Evolutionary conservation across 164 flowering plant species (phyloP), one percentile per base, ranked within the genome.

Genomic region (Malania oleifera): DNA sequence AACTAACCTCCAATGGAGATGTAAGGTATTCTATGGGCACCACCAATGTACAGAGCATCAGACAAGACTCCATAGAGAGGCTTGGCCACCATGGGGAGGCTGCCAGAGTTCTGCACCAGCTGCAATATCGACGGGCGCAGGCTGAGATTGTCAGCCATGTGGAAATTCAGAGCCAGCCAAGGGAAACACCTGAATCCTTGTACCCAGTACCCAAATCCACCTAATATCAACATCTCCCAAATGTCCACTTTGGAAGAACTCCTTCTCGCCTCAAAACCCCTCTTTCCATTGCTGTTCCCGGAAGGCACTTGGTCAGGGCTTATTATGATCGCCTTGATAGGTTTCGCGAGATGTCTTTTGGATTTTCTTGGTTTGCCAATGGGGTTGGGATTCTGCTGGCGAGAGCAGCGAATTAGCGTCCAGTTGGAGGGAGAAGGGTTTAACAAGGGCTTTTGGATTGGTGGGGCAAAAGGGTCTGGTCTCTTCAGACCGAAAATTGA

Each of bases 101-200:
- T 82, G 5, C 78, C 89, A 65, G 73, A 64, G 55, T 74, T 69
- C 75, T 84, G 97, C 45, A 90, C 82, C 56, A 90, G 78, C 82
- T 90, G 99, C 77, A 93, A 69, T 8, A 78, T 78, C 13, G 95
- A 78, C 25, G 97, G 96, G 35, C 75, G 62, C 57, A 90, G 47
- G 17, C 67, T 79, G 12, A 93, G 84, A 61, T 65, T 67, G 44
- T 83, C 61, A 14, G 82, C 86, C 95, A 93, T 79, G 69, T 86
- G 82, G 59, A 75, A 87, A 61, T 84, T 87, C 23, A 90, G 69
- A 24, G 87, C 98, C 64, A 93, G 56, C 98, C 98, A 90, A 22
- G 99, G 96, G 59, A 90, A 88, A 58, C 95, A 85, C 73, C 99
- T 83, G 47, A 88, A 84, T n/a, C 99, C 99, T 49, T 88, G 91